Percentiles rank a stretch among this genome's conserved stretches.
phyloP scores from a whole-genome alignment of 2,329 filamentous ascomycete genomes.

The Cadophora malorum region DNA sequence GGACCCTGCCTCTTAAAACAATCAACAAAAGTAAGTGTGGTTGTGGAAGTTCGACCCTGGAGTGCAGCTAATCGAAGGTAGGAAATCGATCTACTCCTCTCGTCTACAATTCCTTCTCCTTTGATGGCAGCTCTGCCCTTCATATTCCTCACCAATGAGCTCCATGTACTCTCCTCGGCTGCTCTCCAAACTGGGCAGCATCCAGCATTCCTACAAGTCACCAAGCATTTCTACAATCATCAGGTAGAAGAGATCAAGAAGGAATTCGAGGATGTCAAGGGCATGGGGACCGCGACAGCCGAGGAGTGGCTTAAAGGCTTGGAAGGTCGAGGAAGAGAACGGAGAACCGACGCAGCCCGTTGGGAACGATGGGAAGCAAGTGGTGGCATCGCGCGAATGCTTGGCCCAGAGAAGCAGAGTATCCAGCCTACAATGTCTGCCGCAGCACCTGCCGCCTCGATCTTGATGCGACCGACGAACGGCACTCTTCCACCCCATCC shows the following conservation, averaged over 20 bases:
- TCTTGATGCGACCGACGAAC: slow-evolving; percentile 19
- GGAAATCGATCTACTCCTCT: slow-evolving; percentile 74
- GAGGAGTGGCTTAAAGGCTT: slow-evolving; percentile 85
- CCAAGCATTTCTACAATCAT: slow-evolving; percentile 69
- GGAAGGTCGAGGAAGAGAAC: slow-evolving; percentile 64
- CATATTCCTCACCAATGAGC: slow-evolving; percentile 66
- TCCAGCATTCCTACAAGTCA: slow-evolving; percentile 57
- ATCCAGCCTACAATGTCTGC: slow-evolving; percentile 9
- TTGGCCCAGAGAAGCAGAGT: slow-evolving; percentile 23
- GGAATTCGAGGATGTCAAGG: slow-evolving; percentile 68
- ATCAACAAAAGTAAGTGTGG: slow-evolving; percentile 67
- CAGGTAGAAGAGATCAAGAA: slow-evolving; percentile 67
- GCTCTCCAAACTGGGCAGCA: slow-evolving; percentile 59
- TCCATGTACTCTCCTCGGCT: slow-evolving; percentile 64
- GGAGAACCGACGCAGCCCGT: slow-evolving; percentile 65
- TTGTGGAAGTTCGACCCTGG: not conserved
- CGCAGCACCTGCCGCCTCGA: not conserved
- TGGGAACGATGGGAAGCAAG: slow-evolving; percentile 75
- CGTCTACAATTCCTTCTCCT: slow-evolving; percentile 62
- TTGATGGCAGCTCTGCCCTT: slow-evolving; percentile 74
- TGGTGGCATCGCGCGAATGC: slow-evolving; percentile 39
- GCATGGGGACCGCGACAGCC: slow-evolving; percentile 69
- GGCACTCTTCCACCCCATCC: slow-evolving; percentile 24
- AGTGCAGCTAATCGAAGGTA: slow-evolving; percentile 48
- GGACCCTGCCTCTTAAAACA: slow-evolving; percentile 66